Percentiles rank a stretch among this genome's conserved stretches.
phyloP scores from a whole-genome alignment of 2,329 filamentous ascomycete species.

The Talaromyces sp. region DNA sequence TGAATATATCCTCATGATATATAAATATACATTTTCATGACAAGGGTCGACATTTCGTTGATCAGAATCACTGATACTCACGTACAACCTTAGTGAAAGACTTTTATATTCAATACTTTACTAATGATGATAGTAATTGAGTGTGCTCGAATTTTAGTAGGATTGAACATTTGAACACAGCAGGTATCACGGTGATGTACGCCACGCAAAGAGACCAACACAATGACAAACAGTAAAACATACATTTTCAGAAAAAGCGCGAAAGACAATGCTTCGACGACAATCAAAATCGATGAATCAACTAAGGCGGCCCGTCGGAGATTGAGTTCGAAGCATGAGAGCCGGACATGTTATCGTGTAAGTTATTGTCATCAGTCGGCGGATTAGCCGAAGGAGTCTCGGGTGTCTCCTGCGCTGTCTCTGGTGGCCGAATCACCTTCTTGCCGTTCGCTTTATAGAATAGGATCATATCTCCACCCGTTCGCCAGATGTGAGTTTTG shows the following conservation, averaged over 20 bases:
- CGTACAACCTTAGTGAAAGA: background rate
- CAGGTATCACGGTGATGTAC: background rate
- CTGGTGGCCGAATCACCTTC: slow-evolving; percentile 48
- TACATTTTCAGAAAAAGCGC: background rate
- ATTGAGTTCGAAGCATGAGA: slow-evolving; percentile 10
- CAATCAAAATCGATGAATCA: background rate
- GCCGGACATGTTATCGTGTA: slow-evolving; percentile 1
- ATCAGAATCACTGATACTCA: too few species aligned
- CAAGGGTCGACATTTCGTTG: too few species aligned
- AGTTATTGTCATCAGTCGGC: slow-evolving; percentile 5
- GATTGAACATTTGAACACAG: background rate
- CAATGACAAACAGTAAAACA: background rate
- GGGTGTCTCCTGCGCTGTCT: background rate
- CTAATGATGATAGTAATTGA: background rate
- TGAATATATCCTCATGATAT: too few species aligned
- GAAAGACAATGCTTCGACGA: background rate
- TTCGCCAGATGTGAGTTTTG: slow-evolving; percentile 88
- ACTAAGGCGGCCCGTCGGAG: background rate
- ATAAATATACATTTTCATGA: background rate
- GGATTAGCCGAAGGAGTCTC: background rate
- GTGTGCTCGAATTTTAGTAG: background rate
- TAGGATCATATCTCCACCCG: slow-evolving; percentile 85
- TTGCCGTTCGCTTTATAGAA: slow-evolving; percentile 90
- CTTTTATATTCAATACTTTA: background rate
- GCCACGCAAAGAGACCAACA: background rate